Evolutionary conservation across 352 stramenopile genomes (phyloP), one percentile per base, ranked within the genome.

Genomic region (Pythium periplocum): DNA sequence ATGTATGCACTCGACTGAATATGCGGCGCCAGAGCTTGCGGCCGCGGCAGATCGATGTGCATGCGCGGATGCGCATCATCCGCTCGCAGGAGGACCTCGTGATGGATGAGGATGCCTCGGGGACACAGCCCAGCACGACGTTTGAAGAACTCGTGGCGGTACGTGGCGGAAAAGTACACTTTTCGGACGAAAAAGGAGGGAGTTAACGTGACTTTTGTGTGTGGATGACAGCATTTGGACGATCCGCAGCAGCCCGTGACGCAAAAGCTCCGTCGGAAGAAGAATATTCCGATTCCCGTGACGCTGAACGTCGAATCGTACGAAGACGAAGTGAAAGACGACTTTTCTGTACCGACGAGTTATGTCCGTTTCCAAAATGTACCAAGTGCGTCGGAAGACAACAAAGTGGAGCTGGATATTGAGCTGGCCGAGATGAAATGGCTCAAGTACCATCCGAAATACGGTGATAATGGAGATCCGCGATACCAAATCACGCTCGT

Each of bases 341-440:
- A 90, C 55, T 94, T 93, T 62, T 51, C 73, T n/a, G 59, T 85
- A 2, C 82, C 83, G 6, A 83, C 81, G 41, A 87, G 76, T 36
- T 96, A 95, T 56, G 86, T 95, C 42, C 67, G 84, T 31, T 92
- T 93, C 64, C 83, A 90, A 57, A 73, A 74, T 35, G 57, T 90
- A 36, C 80, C 74, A 40, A 61, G 57, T 31, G 55, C 58, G 2
- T 61, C 66, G 6, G 73, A 85, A 32, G 75, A 84, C 33, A 53
- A 57, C 33, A 61, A 69, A n/a, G 68, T 91, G 34, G 83, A 92
- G 55, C 53, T 90, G 11, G 83, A 93, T 43, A 55, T 94, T 45
- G 82, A 90, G 48, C 53, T 96, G 39, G 77, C 88, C 6, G 87
- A 96, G 46, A 87, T 96, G 70, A 74, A 88, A 50, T 97, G 88